Conservation (phyloP, 1,284 basidiomycete genomes). For the Butyriboletus appendiculatus region DNA sequence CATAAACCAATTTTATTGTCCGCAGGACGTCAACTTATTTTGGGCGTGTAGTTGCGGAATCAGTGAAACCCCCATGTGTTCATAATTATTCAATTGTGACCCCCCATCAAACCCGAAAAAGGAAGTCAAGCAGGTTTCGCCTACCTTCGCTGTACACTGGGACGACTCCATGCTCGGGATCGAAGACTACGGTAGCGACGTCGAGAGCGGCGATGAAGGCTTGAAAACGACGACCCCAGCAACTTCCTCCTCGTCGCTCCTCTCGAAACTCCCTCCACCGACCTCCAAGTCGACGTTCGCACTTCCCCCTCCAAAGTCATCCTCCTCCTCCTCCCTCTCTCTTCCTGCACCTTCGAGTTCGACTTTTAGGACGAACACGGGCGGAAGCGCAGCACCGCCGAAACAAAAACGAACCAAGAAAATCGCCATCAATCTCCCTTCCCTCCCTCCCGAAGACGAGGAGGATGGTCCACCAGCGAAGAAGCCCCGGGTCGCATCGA, state of each 20-base stretch:
- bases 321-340: conserved; percentile 7
- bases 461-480: conserved; percentile 56
- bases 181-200: conserved; percentile 72
- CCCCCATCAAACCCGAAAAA: neutral
- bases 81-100: neutral
- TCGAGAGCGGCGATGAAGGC: conserved; percentile 52
- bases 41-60: too few species aligned
- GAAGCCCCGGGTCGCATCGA: conserved; percentile 50
- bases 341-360: conserved; percentile 32
- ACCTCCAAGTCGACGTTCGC: conserved; percentile 37
- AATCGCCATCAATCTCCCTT: conserved; percentile 67
- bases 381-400: conserved; percentile 22
- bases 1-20: too few species aligned
- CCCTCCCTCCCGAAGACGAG: conserved; percentile 43
- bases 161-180: conserved; percentile 61
- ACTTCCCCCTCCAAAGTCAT: conserved; percentile 37
- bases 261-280: conserved; percentile 31
- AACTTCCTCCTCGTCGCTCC: conserved; percentile 15
- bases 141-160: neutral
- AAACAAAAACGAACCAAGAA: conserved; percentile 58
- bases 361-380: conserved; percentile 32
- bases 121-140: neutral
- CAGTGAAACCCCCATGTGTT: neutral
- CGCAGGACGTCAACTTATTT: too few species aligned
- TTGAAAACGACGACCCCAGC: conserved; percentile 11